Evolutionary conservation across 805 yeast genomes (phyloP).

Genomic region (Candida michaelii): DNA sequence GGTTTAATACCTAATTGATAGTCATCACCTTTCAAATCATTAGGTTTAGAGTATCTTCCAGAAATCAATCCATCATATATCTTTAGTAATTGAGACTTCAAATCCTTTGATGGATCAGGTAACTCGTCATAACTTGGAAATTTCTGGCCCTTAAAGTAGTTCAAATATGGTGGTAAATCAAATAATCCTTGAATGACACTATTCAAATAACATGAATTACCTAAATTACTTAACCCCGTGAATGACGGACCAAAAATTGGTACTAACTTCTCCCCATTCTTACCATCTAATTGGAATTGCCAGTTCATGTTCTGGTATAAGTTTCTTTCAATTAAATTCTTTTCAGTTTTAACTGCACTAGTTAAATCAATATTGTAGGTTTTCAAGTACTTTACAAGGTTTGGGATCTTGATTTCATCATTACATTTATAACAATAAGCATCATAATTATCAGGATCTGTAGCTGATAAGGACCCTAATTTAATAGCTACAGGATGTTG

Average conservation of each 20-base stretch:
- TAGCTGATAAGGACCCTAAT: constrained; percentile 80
- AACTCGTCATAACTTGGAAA: constrained; percentile 24
- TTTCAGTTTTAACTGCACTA: constrained; percentile 70
- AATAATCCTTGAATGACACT: constrained; percentile 77
- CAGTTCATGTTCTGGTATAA: constrained; percentile 90
- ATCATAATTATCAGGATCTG: constrained; percentile 61
- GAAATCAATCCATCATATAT: constrained; percentile 75
- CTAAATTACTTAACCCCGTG: constrained; percentile 86
- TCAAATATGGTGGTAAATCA: constrained; percentile 36
- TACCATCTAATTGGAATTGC: constrained; percentile 82
- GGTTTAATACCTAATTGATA: constrained; percentile 82
- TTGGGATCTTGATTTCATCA: constrained; percentile 82
- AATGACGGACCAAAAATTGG: constrained; percentile 75
- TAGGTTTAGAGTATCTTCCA: constrained; percentile 70
- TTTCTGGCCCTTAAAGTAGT: constrained; percentile 37
- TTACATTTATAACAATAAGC: constrained; percentile 86
- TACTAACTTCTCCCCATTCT: constrained; percentile 60
- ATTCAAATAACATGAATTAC: constrained; percentile 89
- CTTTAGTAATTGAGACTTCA: constrained; percentile 75
- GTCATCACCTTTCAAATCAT: constrained; percentile 38
- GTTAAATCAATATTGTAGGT: constrained; percentile 68
- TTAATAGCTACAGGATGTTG: constrained; percentile 86
- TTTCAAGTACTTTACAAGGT: constrained; percentile 45
- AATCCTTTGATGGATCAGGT: constrained; percentile 58
- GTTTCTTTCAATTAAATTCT: constrained; percentile 83